Base-by-base conservation (phyloP, 2,329 filamentous ascomycete genomes). In the Neonectria sp. region DNA sequence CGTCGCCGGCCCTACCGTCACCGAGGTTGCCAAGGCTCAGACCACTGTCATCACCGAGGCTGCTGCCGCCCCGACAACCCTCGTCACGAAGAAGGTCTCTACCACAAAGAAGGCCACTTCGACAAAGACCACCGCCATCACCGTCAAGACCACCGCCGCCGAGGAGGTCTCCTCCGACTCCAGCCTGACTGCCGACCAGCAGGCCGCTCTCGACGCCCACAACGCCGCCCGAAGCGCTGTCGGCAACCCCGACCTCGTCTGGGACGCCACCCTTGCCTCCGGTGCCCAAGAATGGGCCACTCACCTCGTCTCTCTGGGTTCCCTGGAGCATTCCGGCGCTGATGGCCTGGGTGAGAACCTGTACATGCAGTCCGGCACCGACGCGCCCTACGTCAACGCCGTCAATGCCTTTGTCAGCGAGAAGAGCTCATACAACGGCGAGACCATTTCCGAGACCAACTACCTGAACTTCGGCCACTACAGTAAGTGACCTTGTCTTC, bases 261-360 rank as follows among this genome's bases (percentile, higher is more conserved):
- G 73, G 73, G 73, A 75, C 27, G 67, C 60, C 13, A 27, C 43
- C n/a, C 73, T 75, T 27, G 71, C 69, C 31, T 56, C 73, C 4
- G 67, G 67, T 24, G 73, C 73, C 17, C 73, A 74, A 61, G 63
- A 67, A 52, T 75, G 73, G 73, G 73, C 73, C 12, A 37, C 67
- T 33, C 60, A 75, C 60, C 69, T 75, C 3, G 72, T 63, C 35
- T 64, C 65, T 15, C 21, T 72, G 17, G 73, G 72, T 37, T 68
- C 37, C 55, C 66, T 75, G 12, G 8, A 31, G 13, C 73, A 75
- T 73, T 73, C 73, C 9, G 33, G 52, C 17, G 55, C 62, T 13
- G n/a, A 24, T 2, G 73, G 52, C 52, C 55, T 72, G 48, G 73
- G 73, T 6, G 73, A 75, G 73, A 75, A 75, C 71, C 70, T 75